Conservation (phyloP, 805 yeast genomes). For the Schizosaccharomyces osmophilus region DNA sequence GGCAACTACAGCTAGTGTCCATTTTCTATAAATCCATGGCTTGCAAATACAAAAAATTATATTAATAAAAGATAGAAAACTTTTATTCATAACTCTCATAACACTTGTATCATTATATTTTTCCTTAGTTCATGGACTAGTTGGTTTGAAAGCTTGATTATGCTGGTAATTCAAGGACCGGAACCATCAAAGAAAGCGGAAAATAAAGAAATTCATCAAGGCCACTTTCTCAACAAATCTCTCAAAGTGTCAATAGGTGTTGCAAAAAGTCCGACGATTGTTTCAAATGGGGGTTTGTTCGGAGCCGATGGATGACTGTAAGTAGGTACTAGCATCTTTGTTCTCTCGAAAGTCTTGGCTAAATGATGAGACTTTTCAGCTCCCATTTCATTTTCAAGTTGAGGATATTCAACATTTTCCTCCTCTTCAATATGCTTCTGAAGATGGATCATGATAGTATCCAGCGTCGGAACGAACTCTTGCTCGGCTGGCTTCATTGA, state of each 20-base stretch:
- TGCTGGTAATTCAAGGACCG: too few species aligned
- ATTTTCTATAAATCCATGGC: too few species aligned
- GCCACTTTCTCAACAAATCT: not conserved
- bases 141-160: too few species aligned
- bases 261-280: slow-evolving; percentile 1
- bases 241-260: slow-evolving; percentile 2
- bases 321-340: slow-evolving; percentile 2
- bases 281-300: slow-evolving; percentile 2
- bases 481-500: not conserved
- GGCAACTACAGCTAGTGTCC: too few species aligned
- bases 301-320: slow-evolving; percentile 4
- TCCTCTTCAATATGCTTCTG: slow-evolving; percentile 1
- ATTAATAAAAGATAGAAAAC: too few species aligned
- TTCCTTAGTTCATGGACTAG: too few species aligned
- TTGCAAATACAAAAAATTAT: too few species aligned
- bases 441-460: not conserved
- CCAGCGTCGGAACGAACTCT: not conserved
- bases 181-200: too few species aligned
- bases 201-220: too few species aligned
- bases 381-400: not conserved
- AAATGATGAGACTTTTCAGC: not conserved
- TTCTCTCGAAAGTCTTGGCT: not conserved
- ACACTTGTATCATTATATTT: too few species aligned
- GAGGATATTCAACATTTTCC: not conserved
- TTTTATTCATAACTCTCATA: too few species aligned